These are phyloP conservation scores for Decorospora gaudefroyi DNA, from an alignment of 2,329 filamentous ascomycete genomes.

Conservation along the genomic window DNA sequence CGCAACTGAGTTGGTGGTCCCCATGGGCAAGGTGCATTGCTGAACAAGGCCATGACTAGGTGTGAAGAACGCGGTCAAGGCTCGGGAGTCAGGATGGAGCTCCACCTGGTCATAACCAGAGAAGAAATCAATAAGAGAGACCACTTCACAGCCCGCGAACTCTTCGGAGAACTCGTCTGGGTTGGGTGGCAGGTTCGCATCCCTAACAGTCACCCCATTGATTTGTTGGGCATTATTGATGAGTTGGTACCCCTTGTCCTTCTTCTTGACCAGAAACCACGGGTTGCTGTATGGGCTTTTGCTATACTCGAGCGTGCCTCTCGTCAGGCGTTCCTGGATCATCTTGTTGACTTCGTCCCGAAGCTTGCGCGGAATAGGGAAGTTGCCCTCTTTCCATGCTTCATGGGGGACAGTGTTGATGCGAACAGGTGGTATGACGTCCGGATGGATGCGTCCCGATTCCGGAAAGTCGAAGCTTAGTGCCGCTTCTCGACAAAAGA, in stretches of 20 bases:
- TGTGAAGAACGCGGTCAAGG: neutral
- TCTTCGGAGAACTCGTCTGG: neutral
- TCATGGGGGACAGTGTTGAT: no score
- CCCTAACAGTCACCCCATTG: neutral
- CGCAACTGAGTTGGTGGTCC: neutral
- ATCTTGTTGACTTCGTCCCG: no score
- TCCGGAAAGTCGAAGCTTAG: no score
- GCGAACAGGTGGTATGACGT: no score
- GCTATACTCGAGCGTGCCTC: no score
- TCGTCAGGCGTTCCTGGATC: no score
- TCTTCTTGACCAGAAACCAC: neutral
- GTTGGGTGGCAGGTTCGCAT: neutral
- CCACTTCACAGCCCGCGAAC: neutral
- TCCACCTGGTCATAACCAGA: neutral
- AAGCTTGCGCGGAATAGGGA: no score
- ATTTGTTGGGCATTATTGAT: neutral
- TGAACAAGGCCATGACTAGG: neutral
- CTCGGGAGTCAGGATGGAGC: neutral
- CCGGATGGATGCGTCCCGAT: no score
- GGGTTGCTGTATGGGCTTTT: no score
- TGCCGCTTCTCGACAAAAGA: no score
- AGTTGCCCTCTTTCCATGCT: no score
- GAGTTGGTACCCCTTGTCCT: neutral
- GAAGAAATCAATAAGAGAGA: neutral
- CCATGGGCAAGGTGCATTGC: neutral